Percentiles rank a stretch among this genome's conserved stretches.
phyloP scores from a whole-genome alignment of 2,329 filamentous ascomycete genomes.

The Xylariaceae sp. region DNA sequence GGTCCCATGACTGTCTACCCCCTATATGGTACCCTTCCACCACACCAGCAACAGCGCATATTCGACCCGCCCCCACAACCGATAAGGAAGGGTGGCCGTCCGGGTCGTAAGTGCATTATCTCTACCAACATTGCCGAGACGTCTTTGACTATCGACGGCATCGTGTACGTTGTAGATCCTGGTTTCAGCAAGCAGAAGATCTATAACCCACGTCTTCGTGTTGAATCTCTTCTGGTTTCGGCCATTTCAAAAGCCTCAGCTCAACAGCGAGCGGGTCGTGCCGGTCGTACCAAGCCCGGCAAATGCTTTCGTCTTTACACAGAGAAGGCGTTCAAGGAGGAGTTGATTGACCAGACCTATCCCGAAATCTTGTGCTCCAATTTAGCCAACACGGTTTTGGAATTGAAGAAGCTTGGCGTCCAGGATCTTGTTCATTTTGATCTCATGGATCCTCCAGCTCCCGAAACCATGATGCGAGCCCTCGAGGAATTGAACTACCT shows the following conservation, averaged over 20 bases:
- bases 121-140: slow-evolving; percentile 99
- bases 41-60: slow-evolving; percentile 89
- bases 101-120: slow-evolving; percentile 90
- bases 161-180: slow-evolving; percentile 98
- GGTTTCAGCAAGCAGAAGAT: slow-evolving; percentile 99
- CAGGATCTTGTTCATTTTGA: slow-evolving; percentile 97
- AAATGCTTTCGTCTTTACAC: slow-evolving; percentile 98
- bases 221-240: slow-evolving; percentile 95
- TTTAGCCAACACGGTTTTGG: slow-evolving; percentile 87
- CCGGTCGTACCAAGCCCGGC: slow-evolving; percentile 94
- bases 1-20: slow-evolving; percentile 89
- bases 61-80: slow-evolving; percentile 84
- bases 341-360: slow-evolving; percentile 95
- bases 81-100: slow-evolving; percentile 68
- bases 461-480: slow-evolving; percentile 96
- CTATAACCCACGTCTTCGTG: slow-evolving; percentile 93
- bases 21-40: slow-evolving; percentile 88
- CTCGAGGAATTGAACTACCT: slow-evolving; percentile 97
- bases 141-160: slow-evolving; percentile 94
- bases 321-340: slow-evolving; percentile 92
- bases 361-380: slow-evolving; percentile 95
- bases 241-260: slow-evolving; percentile 97
- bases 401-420: slow-evolving; percentile 95
- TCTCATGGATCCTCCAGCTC: slow-evolving; percentile 95
- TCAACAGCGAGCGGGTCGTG: slow-evolving; percentile 96